Evolutionary conservation across 2,329 filamentous ascomycete species (phyloP).

Genomic region (Cladophialophora yegresii): DNA sequence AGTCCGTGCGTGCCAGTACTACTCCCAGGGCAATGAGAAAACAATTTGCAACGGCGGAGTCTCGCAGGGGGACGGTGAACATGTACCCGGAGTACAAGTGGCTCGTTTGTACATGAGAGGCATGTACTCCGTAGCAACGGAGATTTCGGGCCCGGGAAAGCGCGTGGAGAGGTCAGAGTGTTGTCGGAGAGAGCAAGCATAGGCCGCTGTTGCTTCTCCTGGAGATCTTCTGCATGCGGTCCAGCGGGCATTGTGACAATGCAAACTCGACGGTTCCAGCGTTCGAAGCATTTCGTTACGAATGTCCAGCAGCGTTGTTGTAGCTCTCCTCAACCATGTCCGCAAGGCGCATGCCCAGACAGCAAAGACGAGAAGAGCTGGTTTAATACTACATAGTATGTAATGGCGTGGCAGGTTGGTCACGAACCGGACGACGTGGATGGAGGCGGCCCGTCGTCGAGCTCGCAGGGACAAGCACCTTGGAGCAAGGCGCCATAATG

Average conservation of each 20-base stretch:
- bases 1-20: not conserved
- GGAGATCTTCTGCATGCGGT: not conserved
- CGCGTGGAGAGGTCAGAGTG: not conserved
- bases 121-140: not conserved
- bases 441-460: not conserved
- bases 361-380: not conserved
- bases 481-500: no score
- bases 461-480: no score
- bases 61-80: not conserved
- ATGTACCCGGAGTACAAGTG: not conserved
- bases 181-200: not conserved
- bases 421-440: no score
- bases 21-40: not conserved
- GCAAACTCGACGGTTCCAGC: not conserved
- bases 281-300: not conserved
- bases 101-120: not conserved
- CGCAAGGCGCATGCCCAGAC: not conserved
- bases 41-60: not conserved
- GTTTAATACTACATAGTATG: no score
- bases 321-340: not conserved
- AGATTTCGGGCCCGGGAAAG: not conserved
- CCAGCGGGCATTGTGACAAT: not conserved
- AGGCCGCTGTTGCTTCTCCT: not conserved
- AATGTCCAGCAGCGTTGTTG: not conserved
- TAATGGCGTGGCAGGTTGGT: no score